A percentile compares a stretch with the other conserved stretches of the same genome.
These are phyloP conservation scores for Oxyria digyna DNA, from an alignment of 148 eudicot genomes.

Conservation along the genomic window DNA sequence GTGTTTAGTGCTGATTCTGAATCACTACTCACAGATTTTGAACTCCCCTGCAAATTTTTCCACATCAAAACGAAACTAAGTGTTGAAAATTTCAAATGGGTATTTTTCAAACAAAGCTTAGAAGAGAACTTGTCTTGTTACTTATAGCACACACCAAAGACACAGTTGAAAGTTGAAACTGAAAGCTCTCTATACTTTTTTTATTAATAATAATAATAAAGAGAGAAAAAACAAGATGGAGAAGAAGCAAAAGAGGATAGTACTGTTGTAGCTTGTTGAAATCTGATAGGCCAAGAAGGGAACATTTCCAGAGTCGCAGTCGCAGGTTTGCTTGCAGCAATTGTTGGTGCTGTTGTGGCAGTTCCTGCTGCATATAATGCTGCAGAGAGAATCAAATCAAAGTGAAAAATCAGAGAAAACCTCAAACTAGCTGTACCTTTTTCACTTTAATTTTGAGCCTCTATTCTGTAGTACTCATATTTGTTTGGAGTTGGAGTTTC, in stretches of 20 bases:
- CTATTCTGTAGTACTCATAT: background rate
- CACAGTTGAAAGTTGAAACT: no score
- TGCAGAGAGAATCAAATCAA: slow-evolving; percentile 27
- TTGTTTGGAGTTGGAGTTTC: background rate
- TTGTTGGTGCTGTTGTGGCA: background rate
- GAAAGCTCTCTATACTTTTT: no score
- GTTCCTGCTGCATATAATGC: slow-evolving; percentile 52
- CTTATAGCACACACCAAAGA: background rate
- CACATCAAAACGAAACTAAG: no score
- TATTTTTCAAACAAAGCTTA: background rate
- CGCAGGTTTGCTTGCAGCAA: slow-evolving; percentile 43
- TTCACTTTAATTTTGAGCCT: background rate
- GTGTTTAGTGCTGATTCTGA: slow-evolving; percentile 80
- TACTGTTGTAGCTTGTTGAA: slow-evolving; percentile 27
- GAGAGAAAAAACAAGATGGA: slow-evolving; percentile 10
- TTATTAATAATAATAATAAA: background rate
- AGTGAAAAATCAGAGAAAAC: background rate
- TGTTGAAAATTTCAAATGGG: no score
- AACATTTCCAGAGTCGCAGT: slow-evolving; percentile 99
- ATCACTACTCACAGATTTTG: slow-evolving; percentile 65
- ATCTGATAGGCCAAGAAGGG: slow-evolving; percentile 98
- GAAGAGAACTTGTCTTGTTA: background rate
- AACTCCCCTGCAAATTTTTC: slow-evolving; percentile 56
- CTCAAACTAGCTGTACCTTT: no score
- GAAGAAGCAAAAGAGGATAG: slow-evolving; percentile 5